phyloP scores from a whole-genome alignment of 2,329 filamentous ascomycete genomes.

The Monosporascus sp. region DNA sequence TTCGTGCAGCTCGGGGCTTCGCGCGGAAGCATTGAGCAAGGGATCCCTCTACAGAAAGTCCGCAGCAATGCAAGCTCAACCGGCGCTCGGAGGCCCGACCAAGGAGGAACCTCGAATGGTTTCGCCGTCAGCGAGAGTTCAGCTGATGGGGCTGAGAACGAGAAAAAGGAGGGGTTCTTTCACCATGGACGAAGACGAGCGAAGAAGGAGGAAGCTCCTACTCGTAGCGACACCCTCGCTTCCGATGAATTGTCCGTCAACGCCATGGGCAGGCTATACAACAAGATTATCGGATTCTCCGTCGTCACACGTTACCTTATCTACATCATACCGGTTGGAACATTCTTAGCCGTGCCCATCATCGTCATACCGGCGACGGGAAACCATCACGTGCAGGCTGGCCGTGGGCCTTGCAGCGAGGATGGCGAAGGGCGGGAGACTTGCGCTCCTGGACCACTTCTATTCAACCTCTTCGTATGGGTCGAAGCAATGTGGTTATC shows the following conservation, averaged over 20 bases:
- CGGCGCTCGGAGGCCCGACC: constrained; percentile 45
- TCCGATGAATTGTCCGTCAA: constrained; percentile 53
- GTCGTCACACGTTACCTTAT: constrained; percentile 62
- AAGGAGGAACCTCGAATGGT: constrained; percentile 26
- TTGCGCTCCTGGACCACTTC: constrained; percentile 36
- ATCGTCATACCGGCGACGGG: constrained; percentile 47
- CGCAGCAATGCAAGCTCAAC: constrained; percentile 50
- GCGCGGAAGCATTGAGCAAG: constrained; percentile 21
- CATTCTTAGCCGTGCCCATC: constrained; percentile 58
- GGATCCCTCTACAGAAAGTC: constrained; percentile 53
- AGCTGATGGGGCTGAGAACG: constrained; percentile 28
- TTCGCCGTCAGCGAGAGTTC: constrained; percentile 30
- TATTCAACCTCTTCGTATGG: constrained; percentile 63
- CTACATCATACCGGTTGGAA: constrained; percentile 59
- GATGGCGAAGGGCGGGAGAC: constrained; percentile 12
- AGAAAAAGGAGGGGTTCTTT: constrained; percentile 43
- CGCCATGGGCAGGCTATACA: constrained; percentile 61
- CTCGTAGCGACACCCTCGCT: constrained; percentile 40
- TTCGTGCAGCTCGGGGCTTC: constrained; percentile 8
- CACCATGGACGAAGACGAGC: constrained; percentile 44
- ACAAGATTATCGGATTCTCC: constrained; percentile 58
- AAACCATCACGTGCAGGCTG: constrained; percentile 35
- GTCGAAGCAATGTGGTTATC: constrained; percentile 63
- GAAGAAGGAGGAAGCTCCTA: constrained; percentile 33
- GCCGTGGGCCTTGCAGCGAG: constrained; percentile 19